These are phyloP conservation scores for Spathaspora arborariae DNA, from an alignment of 805 yeast genomes.

Conservation along the genomic window DNA sequence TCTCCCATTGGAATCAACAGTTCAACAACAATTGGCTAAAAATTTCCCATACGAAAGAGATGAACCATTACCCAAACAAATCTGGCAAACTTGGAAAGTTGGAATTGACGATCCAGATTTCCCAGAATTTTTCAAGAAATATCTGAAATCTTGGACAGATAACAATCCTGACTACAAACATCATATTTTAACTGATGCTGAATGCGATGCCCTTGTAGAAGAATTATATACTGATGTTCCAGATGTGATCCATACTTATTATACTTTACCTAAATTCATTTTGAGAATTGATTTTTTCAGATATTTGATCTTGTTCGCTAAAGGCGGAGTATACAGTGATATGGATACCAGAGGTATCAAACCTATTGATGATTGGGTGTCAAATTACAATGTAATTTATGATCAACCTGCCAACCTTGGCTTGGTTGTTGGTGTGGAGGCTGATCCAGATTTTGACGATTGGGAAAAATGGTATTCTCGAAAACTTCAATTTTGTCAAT, in stretches of 20 bases:
- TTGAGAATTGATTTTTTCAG: slow-evolving; percentile 92
- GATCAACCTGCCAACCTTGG: slow-evolving; percentile 48
- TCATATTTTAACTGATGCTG: slow-evolving; percentile 68
- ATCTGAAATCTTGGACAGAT: slow-evolving; percentile 63
- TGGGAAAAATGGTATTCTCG: slow-evolving; percentile 91
- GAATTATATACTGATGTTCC: slow-evolving; percentile 70
- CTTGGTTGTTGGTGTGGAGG: slow-evolving; percentile 85
- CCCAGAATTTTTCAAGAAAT: slow-evolving; percentile 52
- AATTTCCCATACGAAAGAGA: slow-evolving; percentile 65
- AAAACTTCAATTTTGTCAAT: slow-evolving; percentile 91
- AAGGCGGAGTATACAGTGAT: slow-evolving; percentile 93
- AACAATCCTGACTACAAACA: slow-evolving; percentile 75
- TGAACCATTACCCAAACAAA: slow-evolving; percentile 66
- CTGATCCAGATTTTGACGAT: slow-evolving; percentile 93
- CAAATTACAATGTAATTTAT: slow-evolving; percentile 32
- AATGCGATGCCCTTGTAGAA: slow-evolving; percentile 60
- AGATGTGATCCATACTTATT: slow-evolving; percentile 70
- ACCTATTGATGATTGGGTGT: slow-evolving; percentile 73
- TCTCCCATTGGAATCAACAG: slow-evolving; percentile 59
- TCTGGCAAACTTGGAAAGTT: slow-evolving; percentile 82
- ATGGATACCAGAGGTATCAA: slow-evolving; percentile 79
- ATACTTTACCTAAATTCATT: slow-evolving; percentile 72
- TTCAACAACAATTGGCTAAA: slow-evolving; percentile 64
- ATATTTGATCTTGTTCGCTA: slow-evolving; percentile 77
- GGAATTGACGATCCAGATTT: slow-evolving; percentile 58